A percentile compares a stretch with the other conserved stretches of the same genome.
Evolutionary conservation across 2,329 filamentous ascomycete species (phyloP).

Genomic region (Fusarium sp.): DNA sequence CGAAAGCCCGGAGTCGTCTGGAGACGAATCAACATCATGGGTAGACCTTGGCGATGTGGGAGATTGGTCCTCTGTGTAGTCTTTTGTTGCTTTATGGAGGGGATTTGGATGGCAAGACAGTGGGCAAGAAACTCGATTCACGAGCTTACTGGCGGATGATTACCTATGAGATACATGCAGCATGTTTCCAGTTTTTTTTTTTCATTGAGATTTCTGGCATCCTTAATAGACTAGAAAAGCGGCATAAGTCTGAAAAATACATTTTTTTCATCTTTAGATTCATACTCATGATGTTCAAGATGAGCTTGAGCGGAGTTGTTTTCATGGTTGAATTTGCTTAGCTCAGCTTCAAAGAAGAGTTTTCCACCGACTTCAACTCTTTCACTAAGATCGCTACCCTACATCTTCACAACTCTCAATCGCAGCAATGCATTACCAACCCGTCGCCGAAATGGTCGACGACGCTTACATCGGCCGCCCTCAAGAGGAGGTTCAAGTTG

Average conservation of each 20-base stretch:
- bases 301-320: background rate
- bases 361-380: background rate
- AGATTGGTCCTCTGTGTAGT: no score
- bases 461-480: constrained; percentile 41
- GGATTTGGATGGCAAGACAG: no score
- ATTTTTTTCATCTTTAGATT: background rate
- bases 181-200: background rate
- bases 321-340: background rate
- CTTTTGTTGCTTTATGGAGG: no score
- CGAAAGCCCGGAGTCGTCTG: background rate
- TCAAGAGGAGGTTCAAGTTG: constrained; percentile 22
- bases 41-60: background rate
- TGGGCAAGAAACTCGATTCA: no score
- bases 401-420: constrained; percentile 12
- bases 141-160: no score
- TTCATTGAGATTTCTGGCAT: background rate
- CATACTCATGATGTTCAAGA: background rate
- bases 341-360: background rate
- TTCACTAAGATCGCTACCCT: constrained; percentile 7
- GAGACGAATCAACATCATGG: background rate
- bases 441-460: constrained; percentile 44
- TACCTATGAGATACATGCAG: no score
- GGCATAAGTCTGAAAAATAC: background rate
- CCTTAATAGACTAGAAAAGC: background rate
- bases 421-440: constrained; percentile 48